Evolutionary conservation across 805 yeast species (phyloP), one percentile per base, ranked within the genome.

Genomic region (Zygosaccharomyces bisporus): DNA sequence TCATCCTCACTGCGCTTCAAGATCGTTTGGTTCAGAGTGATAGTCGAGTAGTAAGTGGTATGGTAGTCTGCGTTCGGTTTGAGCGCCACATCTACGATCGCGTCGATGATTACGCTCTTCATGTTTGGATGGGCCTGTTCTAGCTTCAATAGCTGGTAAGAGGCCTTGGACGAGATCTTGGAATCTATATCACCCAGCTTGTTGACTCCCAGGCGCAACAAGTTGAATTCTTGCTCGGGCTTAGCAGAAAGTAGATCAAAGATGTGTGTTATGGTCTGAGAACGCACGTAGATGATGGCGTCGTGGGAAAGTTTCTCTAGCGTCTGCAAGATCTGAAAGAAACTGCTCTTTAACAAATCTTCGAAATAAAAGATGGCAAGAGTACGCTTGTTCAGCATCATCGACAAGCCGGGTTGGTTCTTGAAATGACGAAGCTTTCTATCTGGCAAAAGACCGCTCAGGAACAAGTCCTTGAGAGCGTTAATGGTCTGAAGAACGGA

Each of bases 151-250:
- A 93, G 69, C 51, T 83, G 81, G 63, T 79, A 87, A 4, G 97
- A 89, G 1, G 95, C 79, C 60, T 86, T 86, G 0, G 98, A 85
- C 1, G 95, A 79, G 4, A 93, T 96, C 61, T 88, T 88, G 50
- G 86, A 84, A 51, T 91, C 96, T 34, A 77, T 76, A 62, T 93
- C 99, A 68, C 99, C 99, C 29, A 93, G 73, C 63, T 93, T 93
- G 65, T 93, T 93, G 36, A 89, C 93, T 42, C 95, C 96, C 43
- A 93, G 73, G 55, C 89, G 77, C 56, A 93, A 73, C 53, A 93
- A 71, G 64, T 93, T 93, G 41, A 83, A 95, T 66, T 93, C 99
- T 71, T 93, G 99, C 69, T 93, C 99, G 3, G 99, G 98, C 64
- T 90, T 91, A 4, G 83, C 73, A 51, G 81, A 81, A 47, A 93